These are phyloP conservation scores for Zygotorulaspora danielsina DNA, from an alignment of 805 yeast genomes.

Conservation along the genomic window DNA sequence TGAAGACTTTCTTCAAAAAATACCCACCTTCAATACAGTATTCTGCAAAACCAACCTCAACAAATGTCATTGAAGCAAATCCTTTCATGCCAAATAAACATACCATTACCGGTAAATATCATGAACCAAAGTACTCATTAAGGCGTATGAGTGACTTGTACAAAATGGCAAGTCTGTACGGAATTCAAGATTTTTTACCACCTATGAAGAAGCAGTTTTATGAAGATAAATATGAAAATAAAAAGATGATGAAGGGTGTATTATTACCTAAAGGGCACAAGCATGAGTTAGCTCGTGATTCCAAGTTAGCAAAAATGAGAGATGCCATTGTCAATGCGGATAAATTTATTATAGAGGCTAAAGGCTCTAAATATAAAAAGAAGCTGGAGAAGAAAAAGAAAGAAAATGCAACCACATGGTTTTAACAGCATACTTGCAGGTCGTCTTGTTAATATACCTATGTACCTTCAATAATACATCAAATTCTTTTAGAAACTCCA, in stretches of 20 bases:
- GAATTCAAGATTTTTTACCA: slow-evolving; percentile 77
- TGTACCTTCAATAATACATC: neutral
- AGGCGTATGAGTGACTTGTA: slow-evolving; percentile 79
- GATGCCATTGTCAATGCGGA: slow-evolving; percentile 68
- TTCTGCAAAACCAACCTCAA: slow-evolving; percentile 57
- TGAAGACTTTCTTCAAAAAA: slow-evolving; percentile 70
- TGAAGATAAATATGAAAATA: slow-evolving; percentile 67
- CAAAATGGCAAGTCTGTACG: slow-evolving; percentile 76
- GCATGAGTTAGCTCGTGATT: slow-evolving; percentile 65
- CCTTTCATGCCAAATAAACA: slow-evolving; percentile 85
- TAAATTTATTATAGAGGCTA: slow-evolving; percentile 57
- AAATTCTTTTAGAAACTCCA: neutral
- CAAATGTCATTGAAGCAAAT: slow-evolving; percentile 67
- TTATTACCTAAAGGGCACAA: slow-evolving; percentile 72
- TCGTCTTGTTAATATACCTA: slow-evolving; percentile 12
- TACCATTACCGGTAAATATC: slow-evolving; percentile 73
- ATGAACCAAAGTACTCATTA: slow-evolving; percentile 71
- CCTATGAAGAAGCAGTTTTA: slow-evolving; percentile 56
- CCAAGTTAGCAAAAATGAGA: slow-evolving; percentile 54
- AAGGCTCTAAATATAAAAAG: slow-evolving; percentile 49
- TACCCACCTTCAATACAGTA: slow-evolving; percentile 77
- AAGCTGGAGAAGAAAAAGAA: slow-evolving; percentile 43
- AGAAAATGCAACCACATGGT: slow-evolving; percentile 16
- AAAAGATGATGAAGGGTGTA: slow-evolving; percentile 73
- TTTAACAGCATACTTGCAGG: slow-evolving; percentile 5